Evolutionary conservation across 257 asterid species (phyloP).

Genomic region (Przewalskia tangutica): DNA sequence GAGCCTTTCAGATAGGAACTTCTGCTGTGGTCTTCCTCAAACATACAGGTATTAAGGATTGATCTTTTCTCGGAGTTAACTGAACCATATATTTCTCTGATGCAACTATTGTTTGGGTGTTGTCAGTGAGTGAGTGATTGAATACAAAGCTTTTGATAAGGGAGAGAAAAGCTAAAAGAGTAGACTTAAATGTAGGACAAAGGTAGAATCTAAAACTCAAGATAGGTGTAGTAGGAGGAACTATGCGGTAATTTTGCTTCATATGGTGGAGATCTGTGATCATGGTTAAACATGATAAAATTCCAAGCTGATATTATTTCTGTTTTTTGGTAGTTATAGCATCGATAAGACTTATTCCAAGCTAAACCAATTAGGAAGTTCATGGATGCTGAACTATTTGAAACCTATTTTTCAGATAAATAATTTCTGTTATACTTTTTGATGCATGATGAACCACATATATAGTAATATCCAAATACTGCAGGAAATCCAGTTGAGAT

Average conservation of each 20-base stretch:
- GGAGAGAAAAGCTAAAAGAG: not conserved
- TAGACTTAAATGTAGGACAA: not conserved
- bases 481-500: not conserved
- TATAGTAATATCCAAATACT: not conserved
- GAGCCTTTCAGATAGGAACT: not conserved
- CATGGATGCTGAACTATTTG: not conserved
- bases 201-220: not conserved
- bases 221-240: not conserved
- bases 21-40: not conserved
- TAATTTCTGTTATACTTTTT: not conserved
- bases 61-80: not conserved
- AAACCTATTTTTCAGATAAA: not conserved
- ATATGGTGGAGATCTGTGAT: not conserved
- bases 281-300: not conserved
- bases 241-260: not conserved
- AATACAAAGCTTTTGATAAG: not conserved
- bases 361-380: not conserved
- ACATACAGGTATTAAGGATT: not conserved
- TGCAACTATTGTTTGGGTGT: not conserved
- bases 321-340: not conserved
- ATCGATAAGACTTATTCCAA: not conserved
- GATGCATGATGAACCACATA: not conserved
- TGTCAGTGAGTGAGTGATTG: not conserved
- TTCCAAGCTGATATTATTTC: not conserved
- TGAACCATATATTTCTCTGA: not conserved